Evolutionary conservation across 306 rosid genomes (phyloP), one percentile per base, ranked within the genome.

Genomic region (Sicyos baderoa): DNA sequence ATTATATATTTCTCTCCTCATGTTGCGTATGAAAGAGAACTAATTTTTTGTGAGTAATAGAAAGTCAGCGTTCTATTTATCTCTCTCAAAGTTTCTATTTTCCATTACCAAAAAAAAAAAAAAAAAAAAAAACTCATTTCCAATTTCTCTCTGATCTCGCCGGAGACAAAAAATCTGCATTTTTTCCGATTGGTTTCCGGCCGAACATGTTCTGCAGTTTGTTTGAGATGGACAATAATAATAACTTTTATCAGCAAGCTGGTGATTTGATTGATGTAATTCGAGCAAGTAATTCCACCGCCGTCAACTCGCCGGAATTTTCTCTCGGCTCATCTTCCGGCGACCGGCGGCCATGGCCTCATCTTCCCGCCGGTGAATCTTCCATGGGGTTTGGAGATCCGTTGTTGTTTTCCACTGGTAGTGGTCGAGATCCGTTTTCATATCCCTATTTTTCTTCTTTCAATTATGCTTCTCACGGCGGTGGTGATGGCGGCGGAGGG

Each of bases 221-320:
- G 71, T 76, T 78, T 62, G 66, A 50, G 64, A 89, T 89, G 95
- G 96, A 92, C 45, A 87, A 83, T 79, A 83, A 74, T 53, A 56
- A 5, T 40, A 40, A 9, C 1, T 1, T 14, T 15, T 57, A 57
- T 27, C 42, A 57, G 64, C 95, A 84, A 83, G 66, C 66, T 1
- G 97, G 96, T 21, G 97, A 92, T 83, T 83, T 92, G 70, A 86
- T 89, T 19, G 97, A 92, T 72, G 84, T 92, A 71, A 45, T 92
- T 9, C 80, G 92, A 74, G 88, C 81, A 15, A 72, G 72, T 29
- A 29, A 29, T 10, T 23, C 72, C 35, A 17, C 52, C 51, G 12
- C 52, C 18, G 49, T 11, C 56, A 6, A 22, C 21, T 49, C 55
- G 6, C 23, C 29, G 14, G 56, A 21, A 11, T 67, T 15, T 7